Base-by-base conservation (phyloP, 441 rosid species). In the Corymbia citriodora region DNA sequence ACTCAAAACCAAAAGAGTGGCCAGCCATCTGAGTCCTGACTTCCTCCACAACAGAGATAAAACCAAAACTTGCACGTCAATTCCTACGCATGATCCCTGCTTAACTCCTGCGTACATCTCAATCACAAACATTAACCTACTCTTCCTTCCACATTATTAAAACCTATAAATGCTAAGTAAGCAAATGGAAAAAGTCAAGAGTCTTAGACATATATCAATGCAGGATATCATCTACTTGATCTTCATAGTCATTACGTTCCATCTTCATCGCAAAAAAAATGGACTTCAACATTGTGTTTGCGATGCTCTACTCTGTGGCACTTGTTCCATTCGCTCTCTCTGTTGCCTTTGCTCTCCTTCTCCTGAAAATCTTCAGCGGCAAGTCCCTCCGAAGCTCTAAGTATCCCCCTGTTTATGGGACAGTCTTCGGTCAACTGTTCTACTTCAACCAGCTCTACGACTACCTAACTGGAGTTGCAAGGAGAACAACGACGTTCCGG, bases 321-420 rank as follows among this genome's bases (percentile, higher is more conserved):
- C 15, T 91, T 3, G 87, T 90, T 6, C 57, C 92, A 53, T 83
- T 94, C 48, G 61, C 91, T 50, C 88, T 93, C 89, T 52, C 94
- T 21, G 25, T 61, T 33, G 88, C 87, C 79, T 55, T 93, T 59
- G 83, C 83, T 59, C 72, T 92, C 54, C 91, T 93, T 5, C 54
- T 91, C 8, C n/a, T 95, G 87, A 94, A 92, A 91, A 90, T 91
- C 94, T 94, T 90, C 91, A 70, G 92, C 6, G 95, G 96, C 18
- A 95, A 96, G 91, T 96, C 96, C 25, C 93, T 94, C 88, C 81
- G 63, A 65, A 81, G 92, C 92, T 93, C 95, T 1, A 74, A 91
- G 4, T 95, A 96, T 88, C 89, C 96, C 7, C 99, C 98, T 0
- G 94, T 97, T 16, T 89, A 92, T 14, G 96, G 98, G 70, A 95